Percentiles rank a stretch among this genome's conserved stretches.
These are phyloP conservation scores for Termitomyces sp. DNA, from an alignment of 768 basidiomycete species.

Conservation along the genomic window DNA sequence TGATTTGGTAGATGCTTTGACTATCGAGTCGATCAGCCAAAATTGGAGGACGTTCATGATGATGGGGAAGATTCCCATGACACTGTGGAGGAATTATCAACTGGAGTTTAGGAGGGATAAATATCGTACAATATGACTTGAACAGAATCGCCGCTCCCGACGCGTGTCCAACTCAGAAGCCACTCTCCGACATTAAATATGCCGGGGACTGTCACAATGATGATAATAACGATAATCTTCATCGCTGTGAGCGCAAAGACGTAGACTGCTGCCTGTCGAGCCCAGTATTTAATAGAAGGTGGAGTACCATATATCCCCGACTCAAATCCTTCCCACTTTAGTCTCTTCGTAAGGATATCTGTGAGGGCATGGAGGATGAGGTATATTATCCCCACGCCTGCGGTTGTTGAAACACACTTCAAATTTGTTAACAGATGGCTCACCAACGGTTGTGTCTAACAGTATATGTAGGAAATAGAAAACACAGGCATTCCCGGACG, in stretches of 20 bases:
- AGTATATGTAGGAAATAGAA: conserved; percentile 91
- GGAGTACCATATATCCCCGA: conserved; percentile 88
- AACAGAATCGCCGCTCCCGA: conserved; percentile 53
- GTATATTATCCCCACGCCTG: conserved; percentile 84
- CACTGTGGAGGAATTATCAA: conserved; percentile 33
- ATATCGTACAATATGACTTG: conserved; percentile 76
- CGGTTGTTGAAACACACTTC: background rate
- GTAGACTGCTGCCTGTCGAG: conserved; percentile 76
- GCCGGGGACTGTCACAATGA: conserved; percentile 66
- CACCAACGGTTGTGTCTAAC: conserved; percentile 87
- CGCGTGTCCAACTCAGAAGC: conserved; percentile 73
- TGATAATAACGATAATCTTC: conserved; percentile 83
- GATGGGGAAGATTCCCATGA: conserved; percentile 90
- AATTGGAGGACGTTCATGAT: conserved; percentile 89
- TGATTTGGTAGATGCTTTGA: conserved; percentile 56
- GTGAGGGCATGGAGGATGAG: conserved; percentile 60
- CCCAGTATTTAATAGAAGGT: conserved; percentile 68
- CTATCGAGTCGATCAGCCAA: conserved; percentile 92
- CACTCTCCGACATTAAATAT: conserved; percentile 79
- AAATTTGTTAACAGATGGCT: conserved; percentile 16
- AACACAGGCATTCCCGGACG: conserved; percentile 80
- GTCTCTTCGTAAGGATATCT: conserved; percentile 53
- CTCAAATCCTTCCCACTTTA: conserved; percentile 70
- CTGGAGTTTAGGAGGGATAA: background rate
- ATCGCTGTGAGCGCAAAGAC: conserved; percentile 75